Evolutionary conservation across 331 rosid genomes (phyloP).

Genomic region (Malus hybrid): DNA sequence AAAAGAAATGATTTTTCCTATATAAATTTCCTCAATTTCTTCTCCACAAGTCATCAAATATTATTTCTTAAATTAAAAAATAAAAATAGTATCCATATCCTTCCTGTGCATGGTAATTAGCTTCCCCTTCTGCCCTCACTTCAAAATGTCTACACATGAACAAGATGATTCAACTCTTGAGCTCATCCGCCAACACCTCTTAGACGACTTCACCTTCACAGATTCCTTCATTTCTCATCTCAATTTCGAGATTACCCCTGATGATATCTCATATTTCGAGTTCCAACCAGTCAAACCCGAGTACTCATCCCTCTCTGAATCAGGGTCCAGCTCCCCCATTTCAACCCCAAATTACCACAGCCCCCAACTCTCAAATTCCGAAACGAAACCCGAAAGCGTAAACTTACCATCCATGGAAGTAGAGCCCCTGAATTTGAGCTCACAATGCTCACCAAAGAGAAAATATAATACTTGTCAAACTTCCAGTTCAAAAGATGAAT

Average conservation of each 20-base stretch:
- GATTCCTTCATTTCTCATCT: constrained; percentile 24
- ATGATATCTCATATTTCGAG: not conserved
- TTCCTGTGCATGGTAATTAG: not conserved
- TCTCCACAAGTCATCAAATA: not conserved
- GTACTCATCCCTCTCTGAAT: constrained; percentile 23
- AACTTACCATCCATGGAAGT: not conserved
- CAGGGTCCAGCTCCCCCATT: constrained; percentile 17
- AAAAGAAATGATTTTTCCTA: not conserved
- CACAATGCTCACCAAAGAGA: not conserved
- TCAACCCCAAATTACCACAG: constrained; percentile 14
- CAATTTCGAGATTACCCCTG: not conserved
- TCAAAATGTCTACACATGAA: constrained; percentile 15
- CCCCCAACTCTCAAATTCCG: constrained; percentile 3
- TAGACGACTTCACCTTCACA: constrained; percentile 31
- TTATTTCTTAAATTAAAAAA: not conserved
- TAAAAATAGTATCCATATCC: not conserved
- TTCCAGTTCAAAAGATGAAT: not conserved
- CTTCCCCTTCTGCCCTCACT: not conserved
- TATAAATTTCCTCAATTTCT: not conserved
- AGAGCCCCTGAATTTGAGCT: not conserved
- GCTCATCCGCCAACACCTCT: constrained; percentile 43
- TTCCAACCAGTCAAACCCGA: constrained; percentile 38
- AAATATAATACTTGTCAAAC: not conserved
- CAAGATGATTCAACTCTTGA: constrained; percentile 32
- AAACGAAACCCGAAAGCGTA: constrained; percentile 10